These are phyloP conservation scores for Wickerhamomyces rabaulensis DNA, from an alignment of 805 yeast genomes.

Conservation along the genomic window DNA sequence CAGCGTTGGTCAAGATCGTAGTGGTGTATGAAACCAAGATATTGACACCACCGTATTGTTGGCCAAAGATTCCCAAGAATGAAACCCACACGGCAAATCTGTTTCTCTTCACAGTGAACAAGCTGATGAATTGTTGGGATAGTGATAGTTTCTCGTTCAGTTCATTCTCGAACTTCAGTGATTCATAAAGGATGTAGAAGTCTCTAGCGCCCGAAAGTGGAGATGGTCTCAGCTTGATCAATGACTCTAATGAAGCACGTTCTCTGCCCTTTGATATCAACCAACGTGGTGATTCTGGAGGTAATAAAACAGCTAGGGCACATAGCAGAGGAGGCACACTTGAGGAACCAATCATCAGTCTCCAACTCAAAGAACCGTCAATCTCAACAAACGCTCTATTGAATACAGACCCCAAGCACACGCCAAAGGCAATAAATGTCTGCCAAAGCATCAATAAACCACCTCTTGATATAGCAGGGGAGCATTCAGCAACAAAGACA, in stretches of 20 bases:
- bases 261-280: constrained; percentile 48
- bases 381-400: constrained; percentile 51
- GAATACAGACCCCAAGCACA: constrained; percentile 60
- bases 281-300: constrained; percentile 73
- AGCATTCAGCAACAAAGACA: constrained; percentile 57
- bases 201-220: constrained; percentile 43
- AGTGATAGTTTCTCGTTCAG: constrained; percentile 34
- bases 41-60: constrained; percentile 51
- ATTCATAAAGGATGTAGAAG: constrained; percentile 50
- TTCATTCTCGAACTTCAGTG: constrained; percentile 42
- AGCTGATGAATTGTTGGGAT: constrained; percentile 31
- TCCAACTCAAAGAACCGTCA: constrained; percentile 48
- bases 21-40: constrained; percentile 48
- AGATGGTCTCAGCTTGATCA: constrained; percentile 39
- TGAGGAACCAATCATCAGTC: constrained; percentile 64
- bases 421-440: constrained; percentile 71
- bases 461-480: constrained; percentile 56
- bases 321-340: constrained; percentile 53
- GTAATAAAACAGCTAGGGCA: constrained; percentile 44
- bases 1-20: constrained; percentile 40
- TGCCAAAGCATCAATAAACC: constrained; percentile 70
- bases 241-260: constrained; percentile 44
- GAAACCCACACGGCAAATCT: constrained; percentile 48
- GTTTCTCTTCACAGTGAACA: constrained; percentile 42
- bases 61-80: constrained; percentile 46